Evolutionary conservation across 2,329 filamentous ascomycete species (phyloP).

Genomic region (Orbilia brochopaga): DNA sequence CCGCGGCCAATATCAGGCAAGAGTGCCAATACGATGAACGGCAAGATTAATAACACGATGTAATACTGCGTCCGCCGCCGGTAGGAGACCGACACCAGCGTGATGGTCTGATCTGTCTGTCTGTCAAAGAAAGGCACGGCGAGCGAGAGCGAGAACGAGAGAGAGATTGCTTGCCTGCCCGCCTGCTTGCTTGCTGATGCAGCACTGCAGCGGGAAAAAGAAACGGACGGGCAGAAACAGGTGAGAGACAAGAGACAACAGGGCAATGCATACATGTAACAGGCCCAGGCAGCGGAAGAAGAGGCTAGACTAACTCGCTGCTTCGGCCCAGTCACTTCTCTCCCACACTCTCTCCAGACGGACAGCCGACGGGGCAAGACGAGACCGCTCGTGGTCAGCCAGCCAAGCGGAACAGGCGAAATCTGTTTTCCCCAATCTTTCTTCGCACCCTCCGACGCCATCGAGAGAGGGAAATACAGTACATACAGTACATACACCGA

Average conservation of each 20-base stretch:
- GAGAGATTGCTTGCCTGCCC: slow-evolving; percentile 30
- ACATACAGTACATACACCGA: too few relatives aligned
- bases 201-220: slow-evolving; percentile 28
- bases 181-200: slow-evolving; percentile 11
- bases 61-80: slow-evolving; percentile 29
- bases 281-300: slow-evolving; percentile 45
- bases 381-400: slow-evolving; percentile 10
- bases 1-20: not conserved
- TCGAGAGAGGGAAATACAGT: slow-evolving; percentile 5
- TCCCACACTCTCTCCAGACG: slow-evolving; percentile 20
- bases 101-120: slow-evolving; percentile 4
- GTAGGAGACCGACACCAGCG: not conserved
- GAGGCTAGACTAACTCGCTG: slow-evolving; percentile 41
- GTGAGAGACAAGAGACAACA: slow-evolving; percentile 51
- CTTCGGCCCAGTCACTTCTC: slow-evolving; percentile 20
- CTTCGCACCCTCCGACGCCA: slow-evolving; percentile 29
- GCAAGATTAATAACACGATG: slow-evolving; percentile 12
- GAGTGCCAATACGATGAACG: slow-evolving; percentile 3
- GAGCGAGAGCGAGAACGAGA: slow-evolving; percentile 14
- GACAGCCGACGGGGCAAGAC: slow-evolving; percentile 33
- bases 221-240: slow-evolving; percentile 44
- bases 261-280: slow-evolving; percentile 52
- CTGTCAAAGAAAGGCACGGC: not conserved
- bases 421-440: slow-evolving; percentile 48
- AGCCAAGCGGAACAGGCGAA: slow-evolving; percentile 48